Evolutionary conservation across 192 early-diverging fungal species (phyloP).

Genomic region (Coemansia sp.): DNA sequence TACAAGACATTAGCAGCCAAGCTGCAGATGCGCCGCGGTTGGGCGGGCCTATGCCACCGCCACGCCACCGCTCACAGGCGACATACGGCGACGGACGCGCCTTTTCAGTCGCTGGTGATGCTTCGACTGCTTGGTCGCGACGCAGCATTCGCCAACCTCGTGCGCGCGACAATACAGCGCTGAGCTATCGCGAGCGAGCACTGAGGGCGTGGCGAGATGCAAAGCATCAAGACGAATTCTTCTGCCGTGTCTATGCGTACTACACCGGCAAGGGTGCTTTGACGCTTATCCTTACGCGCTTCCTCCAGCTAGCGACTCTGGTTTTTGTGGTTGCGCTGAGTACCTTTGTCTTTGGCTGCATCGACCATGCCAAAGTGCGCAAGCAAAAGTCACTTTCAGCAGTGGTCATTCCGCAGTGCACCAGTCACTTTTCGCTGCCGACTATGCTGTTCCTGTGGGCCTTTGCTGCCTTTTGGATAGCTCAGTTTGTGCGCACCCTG

Average conservation of each 20-base stretch:
- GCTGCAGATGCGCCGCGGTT: slow-evolving; percentile 29
- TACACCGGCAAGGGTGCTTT: slow-evolving; percentile 87
- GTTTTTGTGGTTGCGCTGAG: slow-evolving; percentile 89
- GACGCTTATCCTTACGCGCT: slow-evolving; percentile 76
- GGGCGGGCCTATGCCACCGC: slow-evolving; percentile 48
- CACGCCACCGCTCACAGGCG: slow-evolving; percentile 20
- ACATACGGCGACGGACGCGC: slow-evolving; percentile 36
- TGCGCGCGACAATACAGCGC: slow-evolving; percentile 1
- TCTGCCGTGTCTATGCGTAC: slow-evolving; percentile 81
- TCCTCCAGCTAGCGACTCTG: slow-evolving; percentile 81
- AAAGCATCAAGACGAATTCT: slow-evolving; percentile 84
- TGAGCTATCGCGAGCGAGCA: slow-evolving; percentile 63
- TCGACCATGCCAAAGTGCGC: slow-evolving; percentile 84
- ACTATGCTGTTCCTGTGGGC: slow-evolving; percentile 63
- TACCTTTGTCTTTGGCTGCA: slow-evolving; percentile 87
- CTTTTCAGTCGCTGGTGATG: slow-evolving; percentile 18
- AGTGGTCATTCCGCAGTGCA: slow-evolving; percentile 80
- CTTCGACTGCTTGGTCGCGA: slow-evolving; percentile 23
- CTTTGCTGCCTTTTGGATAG: slow-evolving; percentile 77
- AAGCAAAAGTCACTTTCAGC: slow-evolving; percentile 70
- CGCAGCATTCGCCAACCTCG: slow-evolving; percentile 16
- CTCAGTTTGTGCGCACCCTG: slow-evolving; percentile 67
- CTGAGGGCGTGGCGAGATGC: slow-evolving; percentile 84
- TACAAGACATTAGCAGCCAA: slow-evolving; percentile 49
- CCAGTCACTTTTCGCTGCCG: slow-evolving; percentile 65